Evolutionary conservation across 345 rosid species (phyloP).

Genomic region (Brassica incana): DNA sequence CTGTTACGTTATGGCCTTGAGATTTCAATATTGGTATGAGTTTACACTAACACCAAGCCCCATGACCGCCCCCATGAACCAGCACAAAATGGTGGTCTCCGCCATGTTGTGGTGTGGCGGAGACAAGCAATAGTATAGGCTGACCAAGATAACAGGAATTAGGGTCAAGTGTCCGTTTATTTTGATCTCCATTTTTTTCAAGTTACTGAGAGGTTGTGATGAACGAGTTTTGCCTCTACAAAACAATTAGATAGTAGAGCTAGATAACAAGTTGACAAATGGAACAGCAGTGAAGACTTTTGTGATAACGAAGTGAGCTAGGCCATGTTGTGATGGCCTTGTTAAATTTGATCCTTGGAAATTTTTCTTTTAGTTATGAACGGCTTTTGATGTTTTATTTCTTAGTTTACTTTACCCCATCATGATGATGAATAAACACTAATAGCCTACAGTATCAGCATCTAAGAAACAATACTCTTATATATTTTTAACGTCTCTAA

Average conservation of each 20-base stretch:
- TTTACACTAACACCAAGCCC: conserved; percentile 34
- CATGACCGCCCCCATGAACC: conserved; percentile 21
- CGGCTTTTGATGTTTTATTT: background rate
- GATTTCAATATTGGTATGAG: conserved; percentile 26
- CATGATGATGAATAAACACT: background rate
- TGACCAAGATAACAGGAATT: conserved; percentile 9
- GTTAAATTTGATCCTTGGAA: background rate
- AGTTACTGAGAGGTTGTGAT: conserved; percentile 7
- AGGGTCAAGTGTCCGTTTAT: conserved; percentile 5
- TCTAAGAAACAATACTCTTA: too few species aligned
- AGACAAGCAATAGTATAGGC: background rate
- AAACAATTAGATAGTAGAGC: background rate
- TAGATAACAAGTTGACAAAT: conserved; percentile 19
- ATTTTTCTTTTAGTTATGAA: background rate
- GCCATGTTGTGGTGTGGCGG: background rate
- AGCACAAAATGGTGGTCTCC: conserved; percentile 7
- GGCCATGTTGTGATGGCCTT: background rate
- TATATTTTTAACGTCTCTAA: background rate
- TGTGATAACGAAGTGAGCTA: background rate
- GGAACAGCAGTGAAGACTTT: conserved; percentile 1
- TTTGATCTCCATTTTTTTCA: conserved; percentile 19
- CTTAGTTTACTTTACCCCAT: background rate
- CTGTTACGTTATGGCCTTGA: conserved; percentile 21
- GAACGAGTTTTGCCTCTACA: conserved; percentile 5
- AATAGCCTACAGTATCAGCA: too few species aligned